Conservation (phyloP, 2,329 filamentous ascomycete species). For the Atkinsonella hypoxylon region DNA sequence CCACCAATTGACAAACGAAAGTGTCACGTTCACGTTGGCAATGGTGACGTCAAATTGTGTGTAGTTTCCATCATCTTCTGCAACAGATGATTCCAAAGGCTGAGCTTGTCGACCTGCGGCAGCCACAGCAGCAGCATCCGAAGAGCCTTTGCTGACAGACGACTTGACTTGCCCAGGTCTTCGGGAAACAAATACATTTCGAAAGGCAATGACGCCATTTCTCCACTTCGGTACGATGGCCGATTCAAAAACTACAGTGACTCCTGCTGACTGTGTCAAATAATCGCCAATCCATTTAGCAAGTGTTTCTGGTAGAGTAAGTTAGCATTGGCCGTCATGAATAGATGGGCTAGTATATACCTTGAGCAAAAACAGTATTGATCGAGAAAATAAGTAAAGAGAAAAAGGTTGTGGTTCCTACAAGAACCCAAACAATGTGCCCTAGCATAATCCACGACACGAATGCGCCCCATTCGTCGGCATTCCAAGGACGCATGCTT, state of each 20-base stretch:
- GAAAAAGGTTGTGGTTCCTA: constrained; percentile 95
- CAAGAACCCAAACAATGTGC: constrained; percentile 88
- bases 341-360: constrained; percentile 29
- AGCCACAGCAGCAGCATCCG: constrained; percentile 73
- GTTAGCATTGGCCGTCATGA: constrained; percentile 10
- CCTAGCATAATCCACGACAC: constrained; percentile 88
- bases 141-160: constrained; percentile 86
- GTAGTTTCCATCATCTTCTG: constrained; percentile 80
- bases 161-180: constrained; percentile 71
- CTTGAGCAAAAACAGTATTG: constrained; percentile 93
- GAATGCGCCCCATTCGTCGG: constrained; percentile 92
- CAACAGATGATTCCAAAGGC: constrained; percentile 19
- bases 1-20: constrained; percentile 99
- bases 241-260: constrained; percentile 93
- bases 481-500: constrained; percentile 86
- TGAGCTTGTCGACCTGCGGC: constrained; percentile 54
- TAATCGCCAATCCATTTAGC: constrained; percentile 93
- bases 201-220: constrained; percentile 89
- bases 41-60: constrained; percentile 95
- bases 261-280: constrained; percentile 80
- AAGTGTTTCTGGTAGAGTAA: constrained; percentile 57
- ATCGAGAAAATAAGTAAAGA: constrained; percentile 81
- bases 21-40: constrained; percentile 86
- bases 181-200: constrained; percentile 90
- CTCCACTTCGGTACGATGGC: constrained; percentile 95